A percentile compares a stretch with the other conserved stretches of the same genome.
Evolutionary conservation across 352 stramenopile species (phyloP).

Genomic region (Pythium graminicola): DNA sequence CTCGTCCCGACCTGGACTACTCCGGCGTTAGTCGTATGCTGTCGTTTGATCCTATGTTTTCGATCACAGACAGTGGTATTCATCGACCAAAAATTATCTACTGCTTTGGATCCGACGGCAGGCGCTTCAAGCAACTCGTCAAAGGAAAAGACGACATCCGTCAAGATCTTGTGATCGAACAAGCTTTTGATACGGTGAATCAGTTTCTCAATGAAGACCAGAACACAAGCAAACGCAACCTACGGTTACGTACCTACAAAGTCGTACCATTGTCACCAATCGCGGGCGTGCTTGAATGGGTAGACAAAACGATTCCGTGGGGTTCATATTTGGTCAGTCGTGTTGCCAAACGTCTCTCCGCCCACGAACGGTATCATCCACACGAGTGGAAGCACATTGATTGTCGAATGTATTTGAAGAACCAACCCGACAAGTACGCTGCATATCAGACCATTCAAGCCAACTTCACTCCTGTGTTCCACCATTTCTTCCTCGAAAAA

Average conservation of each 20-base stretch:
- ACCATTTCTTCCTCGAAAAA: conserved; percentile 97
- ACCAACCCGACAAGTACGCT: conserved; percentile 62
- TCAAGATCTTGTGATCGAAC: conserved; percentile 87
- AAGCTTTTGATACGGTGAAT: conserved; percentile 88
- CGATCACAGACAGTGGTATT: conserved; percentile 93
- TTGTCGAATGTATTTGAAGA: conserved; percentile 76
- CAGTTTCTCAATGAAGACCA: conserved; percentile 75
- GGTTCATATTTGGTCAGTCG: conserved; percentile 85
- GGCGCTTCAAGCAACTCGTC: conserved; percentile 92
- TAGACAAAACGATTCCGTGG: conserved; percentile 95
- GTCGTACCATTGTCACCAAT: conserved; percentile 88
- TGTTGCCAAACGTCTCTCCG: conserved; percentile 45
- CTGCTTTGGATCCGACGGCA: conserved; percentile 91
- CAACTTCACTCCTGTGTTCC: conserved; percentile 96
- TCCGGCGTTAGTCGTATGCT: conserved; percentile 72
- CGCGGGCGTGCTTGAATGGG: conserved; percentile 97
- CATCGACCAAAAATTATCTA: conserved; percentile 97
- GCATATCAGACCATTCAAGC: conserved; percentile 88
- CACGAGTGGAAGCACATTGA: conserved; percentile 89
- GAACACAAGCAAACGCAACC: conserved; percentile 49
- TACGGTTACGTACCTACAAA: conserved; percentile 96
- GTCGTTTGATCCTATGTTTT: conserved; percentile 90
- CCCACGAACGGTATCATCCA: conserved; percentile 94
- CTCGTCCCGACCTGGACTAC: conserved; percentile 77
- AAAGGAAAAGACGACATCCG: conserved; percentile 90